Evolutionary conservation across 2,329 filamentous ascomycete genomes (phyloP).

Genomic region (Diplodia seriata): DNA sequence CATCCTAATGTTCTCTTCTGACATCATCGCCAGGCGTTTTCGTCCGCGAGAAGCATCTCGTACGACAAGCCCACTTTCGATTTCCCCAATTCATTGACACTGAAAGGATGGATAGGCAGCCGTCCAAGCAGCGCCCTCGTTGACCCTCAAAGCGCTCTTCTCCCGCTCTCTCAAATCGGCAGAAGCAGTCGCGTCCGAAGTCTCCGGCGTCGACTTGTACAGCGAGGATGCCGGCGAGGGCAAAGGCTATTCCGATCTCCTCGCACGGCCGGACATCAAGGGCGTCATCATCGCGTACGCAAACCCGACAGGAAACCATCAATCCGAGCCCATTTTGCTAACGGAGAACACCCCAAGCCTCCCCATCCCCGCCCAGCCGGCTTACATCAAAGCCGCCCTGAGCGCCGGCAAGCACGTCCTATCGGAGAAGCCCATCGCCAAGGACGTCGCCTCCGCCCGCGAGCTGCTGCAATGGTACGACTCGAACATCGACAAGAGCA

Average conservation of each 20-base stretch:
- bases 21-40: conserved; percentile 58
- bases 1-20: conserved; percentile 3
- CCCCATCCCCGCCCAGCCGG: conserved; percentile 67
- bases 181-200: conserved; percentile 52
- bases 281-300: conserved; percentile 62
- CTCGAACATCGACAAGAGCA: conserved; percentile 43
- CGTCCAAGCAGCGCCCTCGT: conserved; percentile 60
- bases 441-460: conserved; percentile 61
- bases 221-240: conserved; percentile 60
- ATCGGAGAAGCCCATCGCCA: conserved; percentile 72
- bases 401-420: conserved; percentile 73
- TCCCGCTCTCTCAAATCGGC: conserved; percentile 68
- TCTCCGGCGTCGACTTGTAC: conserved; percentile 61
- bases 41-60: conserved; percentile 64
- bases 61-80: conserved; percentile 47
- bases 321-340: background rate
- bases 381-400: conserved; percentile 64
- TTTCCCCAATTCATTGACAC: background rate
- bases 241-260: conserved; percentile 59
- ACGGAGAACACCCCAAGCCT: conserved; percentile 51
- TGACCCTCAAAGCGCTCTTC: conserved; percentile 70
- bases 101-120: conserved; percentile 57
- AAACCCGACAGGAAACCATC: background rate
- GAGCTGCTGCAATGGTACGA: conserved; percentile 51
- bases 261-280: conserved; percentile 61